Percentiles rank a stretch among this genome's conserved stretches.
Evolutionary conservation across 441 rosid genomes (phyloP).

Genomic region (Eutrema salsugineum): DNA sequence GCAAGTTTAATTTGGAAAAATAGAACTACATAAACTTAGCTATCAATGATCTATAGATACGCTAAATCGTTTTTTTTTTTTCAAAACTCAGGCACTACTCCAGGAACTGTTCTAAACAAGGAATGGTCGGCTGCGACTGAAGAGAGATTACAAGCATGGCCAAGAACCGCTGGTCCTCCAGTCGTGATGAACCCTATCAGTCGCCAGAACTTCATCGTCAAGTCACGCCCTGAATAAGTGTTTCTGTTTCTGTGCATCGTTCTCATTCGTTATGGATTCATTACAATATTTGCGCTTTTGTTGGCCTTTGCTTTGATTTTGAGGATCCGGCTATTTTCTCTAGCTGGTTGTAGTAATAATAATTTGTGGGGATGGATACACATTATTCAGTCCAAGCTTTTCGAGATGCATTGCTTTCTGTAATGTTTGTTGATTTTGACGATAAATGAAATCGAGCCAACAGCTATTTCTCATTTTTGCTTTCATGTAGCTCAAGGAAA

Average conservation of each 20-base stretch:
- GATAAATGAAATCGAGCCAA: constrained; percentile 6
- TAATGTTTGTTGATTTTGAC: constrained; percentile 13
- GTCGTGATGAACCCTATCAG: constrained; percentile 91
- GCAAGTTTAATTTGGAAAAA: constrained; percentile 19
- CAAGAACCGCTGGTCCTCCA: constrained; percentile 88
- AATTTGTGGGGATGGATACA: background rate
- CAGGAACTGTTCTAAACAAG: constrained; percentile 54
- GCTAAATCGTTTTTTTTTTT: background rate
- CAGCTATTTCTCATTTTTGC: background rate
- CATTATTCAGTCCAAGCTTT: constrained; percentile 7
- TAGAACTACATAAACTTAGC: background rate
- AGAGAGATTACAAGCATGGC: constrained; percentile 92
- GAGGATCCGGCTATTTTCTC: constrained; percentile 7
- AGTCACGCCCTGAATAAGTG: constrained; percentile 38
- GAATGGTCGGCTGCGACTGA: constrained; percentile 84
- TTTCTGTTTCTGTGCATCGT: background rate
- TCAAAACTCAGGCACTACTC: constrained; percentile 41
- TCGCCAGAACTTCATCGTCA: constrained; percentile 88
- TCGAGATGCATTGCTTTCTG: background rate
- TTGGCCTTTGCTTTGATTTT: background rate
- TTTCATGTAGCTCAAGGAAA: background rate
- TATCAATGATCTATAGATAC: background rate
- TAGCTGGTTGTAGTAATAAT: constrained; percentile 23
- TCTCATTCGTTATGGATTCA: constrained; percentile 17
- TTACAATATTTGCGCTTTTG: background rate